These are phyloP conservation scores for Phylloporus scabripes DNA, from an alignment of 768 basidiomycete species.

Conservation along the genomic window DNA sequence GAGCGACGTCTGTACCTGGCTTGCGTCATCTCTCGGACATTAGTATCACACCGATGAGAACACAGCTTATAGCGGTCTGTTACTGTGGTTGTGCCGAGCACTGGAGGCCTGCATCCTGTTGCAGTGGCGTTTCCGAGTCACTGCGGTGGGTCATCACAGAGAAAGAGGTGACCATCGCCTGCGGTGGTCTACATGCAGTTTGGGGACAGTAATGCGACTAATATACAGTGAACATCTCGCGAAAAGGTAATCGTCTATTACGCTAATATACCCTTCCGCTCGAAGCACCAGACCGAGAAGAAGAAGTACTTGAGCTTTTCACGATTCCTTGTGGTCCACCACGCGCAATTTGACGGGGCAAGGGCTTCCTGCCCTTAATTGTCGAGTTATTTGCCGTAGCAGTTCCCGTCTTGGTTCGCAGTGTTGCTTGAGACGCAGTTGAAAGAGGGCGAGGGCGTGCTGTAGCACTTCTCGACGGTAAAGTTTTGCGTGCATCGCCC, in stretches of 20 bases:
- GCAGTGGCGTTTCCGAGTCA: not conserved
- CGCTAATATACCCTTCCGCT: conserved; percentile 15
- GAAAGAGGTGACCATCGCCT: not conserved
- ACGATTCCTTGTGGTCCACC: conserved; percentile 9
- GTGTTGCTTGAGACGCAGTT: conserved; percentile 7
- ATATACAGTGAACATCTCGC: conserved; percentile 20
- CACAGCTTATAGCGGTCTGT: not conserved
- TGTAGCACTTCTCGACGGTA: conserved; percentile 8
- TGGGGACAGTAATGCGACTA: conserved; percentile 11
- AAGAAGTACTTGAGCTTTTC: conserved; percentile 22
- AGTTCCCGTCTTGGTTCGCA: conserved; percentile 11
- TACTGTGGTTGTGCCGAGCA: not conserved
- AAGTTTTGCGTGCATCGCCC: conserved; percentile 11
- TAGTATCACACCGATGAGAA: not conserved
- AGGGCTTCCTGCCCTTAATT: conserved; percentile 11
- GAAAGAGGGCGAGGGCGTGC: conserved; percentile 9
- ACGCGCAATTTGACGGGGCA: conserved; percentile 8
- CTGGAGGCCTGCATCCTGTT: not conserved
- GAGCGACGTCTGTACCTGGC: not conserved
- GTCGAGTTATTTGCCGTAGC: conserved; percentile 6
- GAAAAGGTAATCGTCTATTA: conserved; percentile 1
- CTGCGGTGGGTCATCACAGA: not conserved
- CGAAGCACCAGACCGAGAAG: conserved; percentile 25
- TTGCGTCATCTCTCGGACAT: not conserved
- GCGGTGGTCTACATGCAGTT: conserved; percentile 5